A percentile compares a stretch with the other conserved stretches of the same genome.
Evolutionary conservation across 345 rosid genomes (phyloP).

Genomic region (Populus davidiana): DNA sequence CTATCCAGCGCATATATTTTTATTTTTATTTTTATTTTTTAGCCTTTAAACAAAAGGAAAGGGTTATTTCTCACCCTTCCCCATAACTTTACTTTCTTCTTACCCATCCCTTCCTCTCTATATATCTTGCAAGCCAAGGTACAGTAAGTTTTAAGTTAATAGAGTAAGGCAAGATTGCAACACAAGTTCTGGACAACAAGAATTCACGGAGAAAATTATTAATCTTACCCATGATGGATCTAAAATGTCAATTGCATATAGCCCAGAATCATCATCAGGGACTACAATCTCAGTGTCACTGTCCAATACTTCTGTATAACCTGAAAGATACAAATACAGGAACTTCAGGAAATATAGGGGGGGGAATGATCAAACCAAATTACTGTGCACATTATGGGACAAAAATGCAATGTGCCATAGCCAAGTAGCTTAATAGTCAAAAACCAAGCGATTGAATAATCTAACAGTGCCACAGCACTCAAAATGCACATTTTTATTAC

Average conservation of each 20-base stretch:
- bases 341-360: background rate
- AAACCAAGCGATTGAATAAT: background rate
- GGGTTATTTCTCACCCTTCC: background rate
- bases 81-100: background rate
- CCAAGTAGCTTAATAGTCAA: background rate
- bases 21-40: too few relatives aligned
- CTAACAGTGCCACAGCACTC: background rate
- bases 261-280: slow-evolving; percentile 87
- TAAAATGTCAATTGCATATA: slow-evolving; percentile 72
- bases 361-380: background rate
- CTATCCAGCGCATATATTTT: too few relatives aligned
- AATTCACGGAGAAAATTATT: background rate
- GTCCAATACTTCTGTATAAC: slow-evolving; percentile 72
- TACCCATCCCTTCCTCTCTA: too few relatives aligned
- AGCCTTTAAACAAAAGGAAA: background rate
- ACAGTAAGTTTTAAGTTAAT: too few relatives aligned
- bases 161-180: background rate
- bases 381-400: background rate
- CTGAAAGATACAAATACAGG: slow-evolving; percentile 31
- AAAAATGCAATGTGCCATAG: background rate
- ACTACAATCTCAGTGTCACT: slow-evolving; percentile 57
- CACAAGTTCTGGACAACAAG: background rate
- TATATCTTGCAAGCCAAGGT: too few relatives aligned
- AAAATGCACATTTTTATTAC: background rate
- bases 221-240: slow-evolving; percentile 73